phyloP scores from a whole-genome alignment of 2,329 filamentous ascomycete genomes.

The Fusarium xyrophilum region DNA sequence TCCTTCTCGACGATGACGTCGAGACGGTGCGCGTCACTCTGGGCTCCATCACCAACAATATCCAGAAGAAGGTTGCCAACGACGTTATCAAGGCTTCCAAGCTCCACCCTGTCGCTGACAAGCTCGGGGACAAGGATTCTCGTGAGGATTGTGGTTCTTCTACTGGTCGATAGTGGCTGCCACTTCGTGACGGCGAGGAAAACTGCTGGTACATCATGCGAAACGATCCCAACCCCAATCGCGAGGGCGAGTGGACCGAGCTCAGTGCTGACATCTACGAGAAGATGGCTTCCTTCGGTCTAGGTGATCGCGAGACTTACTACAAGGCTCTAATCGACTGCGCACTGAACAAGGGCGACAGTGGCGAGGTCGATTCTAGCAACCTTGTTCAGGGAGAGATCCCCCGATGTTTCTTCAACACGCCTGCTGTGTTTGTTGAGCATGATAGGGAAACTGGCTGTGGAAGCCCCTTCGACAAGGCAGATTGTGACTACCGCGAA shows the following conservation, averaged over 20 bases:
- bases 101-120: constrained; percentile 20
- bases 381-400: constrained; percentile 12
- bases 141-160: constrained; percentile 9
- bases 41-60: constrained; percentile 22
- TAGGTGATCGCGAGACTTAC: constrained; percentile 20
- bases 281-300: constrained; percentile 20
- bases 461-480: background rate
- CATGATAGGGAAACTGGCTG: background rate
- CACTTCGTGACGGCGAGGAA: constrained; percentile 7
- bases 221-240: constrained; percentile 6
- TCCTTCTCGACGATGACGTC: constrained; percentile 24
- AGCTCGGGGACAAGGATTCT: background rate
- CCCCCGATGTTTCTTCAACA: constrained; percentile 21
- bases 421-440: constrained; percentile 11
- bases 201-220: constrained; percentile 35
- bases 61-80: constrained; percentile 33
- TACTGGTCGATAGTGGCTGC: constrained; percentile 21
- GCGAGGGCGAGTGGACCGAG: constrained; percentile 1
- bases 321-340: constrained; percentile 23
- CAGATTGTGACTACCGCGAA: constrained; percentile 16
- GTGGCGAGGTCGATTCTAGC: constrained; percentile 2
- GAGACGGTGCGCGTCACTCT: constrained; percentile 9
- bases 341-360: background rate
- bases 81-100: constrained; percentile 24
- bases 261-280: constrained; percentile 16